A percentile compares a stretch with the other conserved stretches of the same genome.
Conservation (phyloP, 2,329 filamentous ascomycete genomes). For the Clathrospora elynae region DNA sequence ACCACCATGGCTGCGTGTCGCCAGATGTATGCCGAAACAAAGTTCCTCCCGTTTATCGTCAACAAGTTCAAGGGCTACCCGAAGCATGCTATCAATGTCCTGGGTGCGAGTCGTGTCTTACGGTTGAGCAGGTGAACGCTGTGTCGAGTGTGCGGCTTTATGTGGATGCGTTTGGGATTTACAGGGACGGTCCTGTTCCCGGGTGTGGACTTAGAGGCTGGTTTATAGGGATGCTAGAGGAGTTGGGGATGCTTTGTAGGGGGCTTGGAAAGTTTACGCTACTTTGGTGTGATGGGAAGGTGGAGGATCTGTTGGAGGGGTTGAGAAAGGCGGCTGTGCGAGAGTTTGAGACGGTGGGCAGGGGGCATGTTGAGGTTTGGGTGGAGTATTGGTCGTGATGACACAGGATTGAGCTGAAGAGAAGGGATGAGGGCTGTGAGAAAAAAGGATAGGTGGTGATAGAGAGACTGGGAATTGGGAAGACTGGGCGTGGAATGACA, state of each 20-base stretch:
- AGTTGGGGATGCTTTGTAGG: background rate
- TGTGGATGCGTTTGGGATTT: constrained; percentile 6
- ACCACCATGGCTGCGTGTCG: constrained; percentile 2
- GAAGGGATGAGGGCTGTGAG: too few species aligned
- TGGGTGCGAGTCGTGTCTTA: constrained; percentile 1
- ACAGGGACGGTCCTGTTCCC: constrained; percentile 5
- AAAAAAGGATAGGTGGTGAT: too few species aligned
- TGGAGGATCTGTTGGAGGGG: background rate
- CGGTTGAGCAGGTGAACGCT: background rate
- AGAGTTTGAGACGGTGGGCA: constrained; percentile 1
- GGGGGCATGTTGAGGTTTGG: constrained; percentile 1
- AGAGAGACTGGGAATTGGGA: too few species aligned
- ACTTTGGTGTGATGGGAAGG: constrained; percentile 5
- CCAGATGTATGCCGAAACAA: constrained; percentile 9
- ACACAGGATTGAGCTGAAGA: too few species aligned
- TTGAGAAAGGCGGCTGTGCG: background rate
- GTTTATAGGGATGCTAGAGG: constrained; percentile 2
- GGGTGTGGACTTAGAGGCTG: constrained; percentile 3
- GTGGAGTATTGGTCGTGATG: too few species aligned
- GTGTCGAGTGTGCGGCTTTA: constrained; percentile 4
- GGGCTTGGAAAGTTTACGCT: constrained; percentile 1
- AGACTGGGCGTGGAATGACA: too few species aligned
- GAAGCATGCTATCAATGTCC: constrained; percentile 8
- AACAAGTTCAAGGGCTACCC: constrained; percentile 9
- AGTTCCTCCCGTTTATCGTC: constrained; percentile 3